Base-by-base conservation (phyloP, 2,329 filamentous ascomycete species). In the Sclerotinia sclerotiorum region DNA sequence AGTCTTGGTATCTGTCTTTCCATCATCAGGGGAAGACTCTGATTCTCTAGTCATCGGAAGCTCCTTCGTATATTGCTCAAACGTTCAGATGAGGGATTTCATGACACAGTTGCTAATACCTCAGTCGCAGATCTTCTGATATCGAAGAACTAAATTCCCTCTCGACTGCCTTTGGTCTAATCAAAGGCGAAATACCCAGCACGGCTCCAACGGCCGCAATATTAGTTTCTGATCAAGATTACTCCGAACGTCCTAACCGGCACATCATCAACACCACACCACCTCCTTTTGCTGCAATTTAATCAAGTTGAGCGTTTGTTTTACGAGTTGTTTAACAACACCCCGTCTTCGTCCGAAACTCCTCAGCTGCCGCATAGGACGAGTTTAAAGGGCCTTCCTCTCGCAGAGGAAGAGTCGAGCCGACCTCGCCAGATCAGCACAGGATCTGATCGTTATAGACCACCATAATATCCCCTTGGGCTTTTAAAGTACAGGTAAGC, bases 361-460 rank as follows among this genome's bases (percentile, higher is more conserved):
- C 82, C 84, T 87, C 91, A 97, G 92, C 94, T 98, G 95, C 95
- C 95, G 95, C 94, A 99, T 99, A 98, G 93, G 92, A 96, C 91
- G 89, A 88, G 88, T 90, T 90, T 88, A 88, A 87, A 89, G 91
- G 91, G 94, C 97, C 94, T 98, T 98, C 94, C 94, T 97, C 94
- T 95, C 84, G 85, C 84, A 82, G 94, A 94, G 95, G 95, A 94
- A 96, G 95, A 95, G 93, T 97, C 93, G 91, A 93, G 91, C 90
- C 94, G 93, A 90, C 92, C 92, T 93, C 91, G 93, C 90, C 92
- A 91, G 88, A 89, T 90, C 87, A 90, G 85, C 86, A 86, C 91
- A 87, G 92, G 90, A 89, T 90, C 92, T 87, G 91, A 92, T 85
- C 91, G 90, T 83, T 97, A 94, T 84, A 90, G 92, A 88, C 95